Conservation (phyloP, 2,329 filamentous ascomycete species). For the Phaeosphaeria sp. region DNA sequence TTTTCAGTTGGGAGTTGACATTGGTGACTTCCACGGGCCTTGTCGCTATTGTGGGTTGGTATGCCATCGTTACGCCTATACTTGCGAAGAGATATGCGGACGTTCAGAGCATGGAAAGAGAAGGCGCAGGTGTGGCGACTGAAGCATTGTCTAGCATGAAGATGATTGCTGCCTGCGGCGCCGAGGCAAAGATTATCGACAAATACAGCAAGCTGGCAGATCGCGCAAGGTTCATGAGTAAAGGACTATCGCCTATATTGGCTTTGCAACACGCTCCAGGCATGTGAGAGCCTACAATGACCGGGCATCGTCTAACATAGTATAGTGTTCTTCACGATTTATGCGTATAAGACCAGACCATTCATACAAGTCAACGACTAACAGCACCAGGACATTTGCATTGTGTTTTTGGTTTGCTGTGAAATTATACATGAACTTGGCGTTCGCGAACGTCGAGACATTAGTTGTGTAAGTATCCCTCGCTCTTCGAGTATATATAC, state of each 20-base stretch:
- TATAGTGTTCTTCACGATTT: conserved; percentile 33
- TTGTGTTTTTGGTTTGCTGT: conserved; percentile 38
- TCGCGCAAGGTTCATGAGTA: conserved; percentile 11
- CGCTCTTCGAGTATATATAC: not conserved
- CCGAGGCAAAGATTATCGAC: conserved; percentile 25
- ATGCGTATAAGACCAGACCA: conserved; percentile 16
- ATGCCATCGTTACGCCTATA: conserved; percentile 24
- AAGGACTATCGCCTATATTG: conserved; percentile 20
- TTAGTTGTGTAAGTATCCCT: conserved; percentile 9
- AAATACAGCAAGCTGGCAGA: conserved; percentile 19
- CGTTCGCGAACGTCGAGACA: conserved; percentile 3
- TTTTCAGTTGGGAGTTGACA: conserved; percentile 35
- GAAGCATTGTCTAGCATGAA: conserved; percentile 28
- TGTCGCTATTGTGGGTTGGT: conserved; percentile 28
- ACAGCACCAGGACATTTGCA: conserved; percentile 24
- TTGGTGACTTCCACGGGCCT: conserved; percentile 32
- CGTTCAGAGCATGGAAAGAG: conserved; percentile 26
- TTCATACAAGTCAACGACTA: not conserved
- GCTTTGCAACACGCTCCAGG: conserved; percentile 31
- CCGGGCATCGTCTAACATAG: not conserved
- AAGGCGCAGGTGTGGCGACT: conserved; percentile 23
- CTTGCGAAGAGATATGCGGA: conserved; percentile 20
- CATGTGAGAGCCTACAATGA: conserved; percentile 2
- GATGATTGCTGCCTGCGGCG: conserved; percentile 33
- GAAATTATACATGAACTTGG: conserved; percentile 15